Base-by-base conservation (phyloP, 345 rosid genomes). In the Trapa bicornis region DNA sequence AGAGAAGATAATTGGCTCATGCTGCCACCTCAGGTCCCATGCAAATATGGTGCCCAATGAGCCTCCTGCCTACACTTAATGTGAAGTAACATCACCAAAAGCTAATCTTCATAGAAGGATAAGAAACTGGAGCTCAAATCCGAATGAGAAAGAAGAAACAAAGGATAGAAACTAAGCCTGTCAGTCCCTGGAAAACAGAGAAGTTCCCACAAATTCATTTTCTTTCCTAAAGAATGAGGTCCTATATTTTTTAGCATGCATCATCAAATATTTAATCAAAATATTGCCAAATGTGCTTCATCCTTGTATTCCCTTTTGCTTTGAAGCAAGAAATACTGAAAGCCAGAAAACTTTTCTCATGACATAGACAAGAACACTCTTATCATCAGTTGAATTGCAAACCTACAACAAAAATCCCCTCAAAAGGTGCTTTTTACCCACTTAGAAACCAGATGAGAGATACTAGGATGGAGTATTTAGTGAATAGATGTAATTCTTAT, bases 1-100 rank as follows among this genome's bases (percentile, higher is more conserved):
- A 74, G 96, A 85, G 38, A 92, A 91, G 67, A 89, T 69, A 67
- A 87, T 78, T 47, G 96, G 84, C 47, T 81, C 82, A 47, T 84
- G 80, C 13, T 79, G 94, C 81, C 85, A 74, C 14, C 96, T 81
- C 60, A 85, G 83, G 78, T 93, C 98, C 98, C 96, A 93, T 48
- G 89, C 97, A 83, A 93, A 88, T 48, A 88, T 80, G 64, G 83
- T 77, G 22, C 97, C 97, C 2, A 81, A 78, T 17, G 98, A 93
- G 47, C 98, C 98, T 74, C 97, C 97, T 15, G 91, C 96, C 98
- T 89, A 76, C 14, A 71, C 58, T 62, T 54, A 54, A 62, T 41
- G 47, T 17, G 35, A 29, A 66, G 62, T 15, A 70, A 48, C 5
- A 58, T 32, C 38, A 58, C 63, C 63, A 6, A 58, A 29, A 32